Conservation (phyloP, 2,329 filamentous ascomycete species). For the Diaporthe sp. region DNA sequence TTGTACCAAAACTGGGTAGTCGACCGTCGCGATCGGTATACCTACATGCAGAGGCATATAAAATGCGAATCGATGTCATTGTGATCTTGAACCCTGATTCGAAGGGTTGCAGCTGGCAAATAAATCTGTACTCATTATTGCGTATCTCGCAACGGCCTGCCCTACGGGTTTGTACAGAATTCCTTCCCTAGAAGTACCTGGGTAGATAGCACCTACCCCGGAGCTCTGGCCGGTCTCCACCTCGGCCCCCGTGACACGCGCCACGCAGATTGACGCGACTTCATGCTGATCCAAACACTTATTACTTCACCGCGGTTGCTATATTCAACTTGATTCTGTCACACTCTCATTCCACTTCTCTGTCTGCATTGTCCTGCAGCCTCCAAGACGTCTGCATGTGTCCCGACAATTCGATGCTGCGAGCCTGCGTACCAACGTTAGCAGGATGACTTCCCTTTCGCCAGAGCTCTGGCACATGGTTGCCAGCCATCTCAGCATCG, state of each 20-base stretch:
- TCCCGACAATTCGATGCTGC: neutral
- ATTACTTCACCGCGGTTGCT: neutral
- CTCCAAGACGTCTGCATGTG: no score
- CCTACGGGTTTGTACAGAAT: neutral
- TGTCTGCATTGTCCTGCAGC: neutral
- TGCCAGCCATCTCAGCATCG: neutral
- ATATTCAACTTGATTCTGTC: neutral
- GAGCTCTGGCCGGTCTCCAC: neutral
- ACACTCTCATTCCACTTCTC: no score
- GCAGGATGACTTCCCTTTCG: neutral
- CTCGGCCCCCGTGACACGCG: neutral
- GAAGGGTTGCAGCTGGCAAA: neutral
- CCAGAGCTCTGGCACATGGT: conserved; percentile 16
- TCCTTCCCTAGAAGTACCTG: neutral
- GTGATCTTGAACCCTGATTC: neutral
- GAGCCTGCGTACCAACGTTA: neutral
- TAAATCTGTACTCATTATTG: neutral
- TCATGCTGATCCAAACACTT: neutral
- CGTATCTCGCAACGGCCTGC: neutral
- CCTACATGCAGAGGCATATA: neutral
- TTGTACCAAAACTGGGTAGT: neutral
- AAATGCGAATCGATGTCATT: neutral
- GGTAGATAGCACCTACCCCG: neutral
- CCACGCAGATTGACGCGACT: neutral
- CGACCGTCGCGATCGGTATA: neutral